A percentile compares a stretch with the other conserved stretches of the same genome.
Conservation (phyloP, 1,284 basidiomycete genomes). For the Rhodotorula sp. region DNA sequence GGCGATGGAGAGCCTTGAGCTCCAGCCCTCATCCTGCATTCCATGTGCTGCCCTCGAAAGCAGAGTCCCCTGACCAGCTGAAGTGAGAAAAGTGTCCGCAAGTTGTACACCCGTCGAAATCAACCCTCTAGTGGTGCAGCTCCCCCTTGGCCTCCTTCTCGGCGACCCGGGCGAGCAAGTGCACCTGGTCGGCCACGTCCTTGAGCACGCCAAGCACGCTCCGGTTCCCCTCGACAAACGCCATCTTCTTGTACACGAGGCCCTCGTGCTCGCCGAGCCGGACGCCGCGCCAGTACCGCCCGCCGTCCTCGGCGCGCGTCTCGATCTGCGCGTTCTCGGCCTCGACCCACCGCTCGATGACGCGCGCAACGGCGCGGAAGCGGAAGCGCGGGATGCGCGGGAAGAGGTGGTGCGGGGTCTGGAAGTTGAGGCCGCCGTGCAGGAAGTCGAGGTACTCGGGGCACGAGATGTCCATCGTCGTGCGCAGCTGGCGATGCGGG, state of each 20-base stretch:
- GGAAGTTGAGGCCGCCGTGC: conserved; percentile 90
- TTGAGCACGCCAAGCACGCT: conserved; percentile 74
- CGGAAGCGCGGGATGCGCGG: conserved; percentile 94
- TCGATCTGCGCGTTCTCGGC: conserved; percentile 25
- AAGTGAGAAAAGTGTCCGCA: too few relatives aligned
- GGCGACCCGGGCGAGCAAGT: conserved; percentile 72
- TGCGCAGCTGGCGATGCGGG: conserved; percentile 87
- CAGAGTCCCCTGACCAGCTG: too few relatives aligned
- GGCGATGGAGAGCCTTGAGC: too few relatives aligned
- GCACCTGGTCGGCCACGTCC: conserved; percentile 79
- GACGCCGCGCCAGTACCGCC: conserved; percentile 12
- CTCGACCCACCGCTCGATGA: conserved; percentile 42
- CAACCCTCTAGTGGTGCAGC: conserved; percentile 35
- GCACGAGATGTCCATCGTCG: conserved; percentile 93
- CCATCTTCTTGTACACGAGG: conserved; percentile 84
- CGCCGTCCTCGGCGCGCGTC: conserved; percentile 1
- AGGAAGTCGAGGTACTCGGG: conserved; percentile 78
- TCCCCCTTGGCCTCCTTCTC: conserved; percentile 52
- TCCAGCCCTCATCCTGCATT: too few relatives aligned
- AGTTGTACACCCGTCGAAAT: too few relatives aligned
- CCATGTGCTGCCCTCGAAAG: too few relatives aligned
- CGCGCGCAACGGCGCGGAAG: conserved; percentile 66
- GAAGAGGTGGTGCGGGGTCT: conserved; percentile 96
- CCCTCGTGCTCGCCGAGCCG: conserved; percentile 64
- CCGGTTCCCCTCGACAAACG: conserved; percentile 78